Evolutionary conservation across 2,329 filamentous ascomycete genomes (phyloP).

Genomic region (Cryphonectria radicalis): DNA sequence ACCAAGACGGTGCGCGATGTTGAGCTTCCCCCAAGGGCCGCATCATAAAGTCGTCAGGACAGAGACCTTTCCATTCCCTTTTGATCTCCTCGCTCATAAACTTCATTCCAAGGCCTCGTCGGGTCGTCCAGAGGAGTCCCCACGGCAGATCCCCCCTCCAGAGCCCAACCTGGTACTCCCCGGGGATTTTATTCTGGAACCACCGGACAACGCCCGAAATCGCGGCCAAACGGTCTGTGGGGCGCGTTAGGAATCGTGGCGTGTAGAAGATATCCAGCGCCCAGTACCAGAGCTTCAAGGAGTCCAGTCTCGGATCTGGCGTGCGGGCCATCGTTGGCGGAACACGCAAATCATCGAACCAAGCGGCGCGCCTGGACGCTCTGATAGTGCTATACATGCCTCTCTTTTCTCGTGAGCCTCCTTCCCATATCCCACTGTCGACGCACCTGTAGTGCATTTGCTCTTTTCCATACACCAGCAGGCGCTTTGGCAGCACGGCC

Average conservation of each 20-base stretch:
- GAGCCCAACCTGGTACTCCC: neutral
- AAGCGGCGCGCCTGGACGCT: neutral
- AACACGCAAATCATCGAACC: neutral
- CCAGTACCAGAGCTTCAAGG: conserved; percentile 1
- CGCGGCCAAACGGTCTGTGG: neutral
- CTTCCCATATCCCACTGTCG: neutral
- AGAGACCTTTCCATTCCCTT: neutral
- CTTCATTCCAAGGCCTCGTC: neutral
- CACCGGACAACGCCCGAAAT: neutral
- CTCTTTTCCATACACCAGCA: neutral
- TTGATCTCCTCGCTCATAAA: neutral
- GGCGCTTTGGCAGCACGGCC: neutral
- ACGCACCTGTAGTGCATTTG: neutral
- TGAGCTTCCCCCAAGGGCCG: neutral
- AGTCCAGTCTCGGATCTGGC: neutral
- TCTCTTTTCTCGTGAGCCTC: neutral
- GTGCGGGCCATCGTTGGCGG: neutral
- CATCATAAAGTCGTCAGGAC: neutral
- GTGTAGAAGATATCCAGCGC: neutral
- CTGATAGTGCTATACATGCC: neutral
- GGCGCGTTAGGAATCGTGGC: neutral
- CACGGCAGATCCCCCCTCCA: neutral
- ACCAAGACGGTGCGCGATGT: neutral
- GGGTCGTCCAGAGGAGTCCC: neutral
- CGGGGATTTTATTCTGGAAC: neutral